Base-by-base conservation (phyloP, 441 rosid species). In the Mallotus repandus region DNA sequence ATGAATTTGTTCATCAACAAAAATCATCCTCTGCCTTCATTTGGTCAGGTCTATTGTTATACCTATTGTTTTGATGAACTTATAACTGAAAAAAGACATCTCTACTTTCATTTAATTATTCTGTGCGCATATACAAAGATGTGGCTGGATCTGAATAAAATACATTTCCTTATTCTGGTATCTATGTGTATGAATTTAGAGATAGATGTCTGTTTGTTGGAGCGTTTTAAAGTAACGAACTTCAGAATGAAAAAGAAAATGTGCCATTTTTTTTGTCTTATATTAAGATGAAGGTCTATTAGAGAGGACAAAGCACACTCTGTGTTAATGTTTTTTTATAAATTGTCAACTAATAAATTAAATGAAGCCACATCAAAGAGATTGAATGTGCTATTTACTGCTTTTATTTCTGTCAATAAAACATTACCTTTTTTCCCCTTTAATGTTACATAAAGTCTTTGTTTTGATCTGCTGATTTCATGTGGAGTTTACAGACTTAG, bases 31-130 rank as follows among this genome's bases (percentile, higher is more conserved):
- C 18, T 35, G 12, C 55, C 63, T 38, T 11, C 19, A 19, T n/a
- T 55, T 19, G 38, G 22, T 13, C 35, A n/a, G 50, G 50, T 8
- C 16, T 13, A 32, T n/a, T 61, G 65, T 61, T 32, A 61, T 4
- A 4, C 11, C 1, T 35, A 9, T 63, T 11, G 35, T 11, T 22
- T 49, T 66, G 25, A 9, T 13, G 43, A 49, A 52, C 38, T 18
- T 68, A n/a, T 13, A 38, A n/a, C 2, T 29, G 11, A 68, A 53
- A 11, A 2, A 7, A 50, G 4, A 45, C 4, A 1, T 50, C 29
- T 38, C 29, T 32, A 9, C 25, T 59, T 54, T 50, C 43, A 18
- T 69, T 77, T 65, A 59, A 16, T 63, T 74, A 29, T 64, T 19
- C 32, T 46, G 38, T 9, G 16, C 3, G 18, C 12, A 7, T 5